Evolutionary conservation across 352 stramenopile genomes (phyloP).

Genomic region (Phytophthora pini): DNA sequence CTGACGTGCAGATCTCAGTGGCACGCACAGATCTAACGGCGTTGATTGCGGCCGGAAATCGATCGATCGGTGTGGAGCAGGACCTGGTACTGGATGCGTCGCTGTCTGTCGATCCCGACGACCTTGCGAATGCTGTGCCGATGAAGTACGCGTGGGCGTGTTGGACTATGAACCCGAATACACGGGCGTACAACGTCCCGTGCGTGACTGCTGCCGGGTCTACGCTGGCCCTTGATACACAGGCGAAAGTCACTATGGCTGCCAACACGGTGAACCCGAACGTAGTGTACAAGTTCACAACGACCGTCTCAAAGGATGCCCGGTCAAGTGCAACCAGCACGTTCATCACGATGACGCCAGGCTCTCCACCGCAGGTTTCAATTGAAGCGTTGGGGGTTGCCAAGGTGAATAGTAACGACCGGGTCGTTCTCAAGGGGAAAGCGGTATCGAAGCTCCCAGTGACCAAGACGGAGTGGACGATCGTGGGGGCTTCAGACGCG

Average conservation of each 20-base stretch:
- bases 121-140: conserved; percentile 38
- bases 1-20: conserved; percentile 53
- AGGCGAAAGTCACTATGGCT: conserved; percentile 41
- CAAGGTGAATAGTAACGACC: conserved; percentile 69
- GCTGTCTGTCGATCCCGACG: conserved; percentile 57
- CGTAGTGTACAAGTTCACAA: conserved; percentile 61
- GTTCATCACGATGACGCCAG: conserved; percentile 52
- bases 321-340: conserved; percentile 42
- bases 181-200: conserved; percentile 39
- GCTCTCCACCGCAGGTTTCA: conserved; percentile 56
- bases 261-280: conserved; percentile 59
- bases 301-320: conserved; percentile 47
- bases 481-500: conserved; percentile 38
- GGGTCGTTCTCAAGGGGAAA: conserved; percentile 57
- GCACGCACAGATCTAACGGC: conserved; percentile 47
- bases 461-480: conserved; percentile 51
- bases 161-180: conserved; percentile 26
- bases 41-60: conserved; percentile 51
- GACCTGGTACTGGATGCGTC: conserved; percentile 57
- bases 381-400: conserved; percentile 50
- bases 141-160: conserved; percentile 59
- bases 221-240: conserved; percentile 29
- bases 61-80: conserved; percentile 60
- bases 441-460: conserved; percentile 56
- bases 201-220: conserved; percentile 36